phyloP scores from a whole-genome alignment of 495 filamentous ascomycete species.

The Bacidia gigantensis region DNA sequence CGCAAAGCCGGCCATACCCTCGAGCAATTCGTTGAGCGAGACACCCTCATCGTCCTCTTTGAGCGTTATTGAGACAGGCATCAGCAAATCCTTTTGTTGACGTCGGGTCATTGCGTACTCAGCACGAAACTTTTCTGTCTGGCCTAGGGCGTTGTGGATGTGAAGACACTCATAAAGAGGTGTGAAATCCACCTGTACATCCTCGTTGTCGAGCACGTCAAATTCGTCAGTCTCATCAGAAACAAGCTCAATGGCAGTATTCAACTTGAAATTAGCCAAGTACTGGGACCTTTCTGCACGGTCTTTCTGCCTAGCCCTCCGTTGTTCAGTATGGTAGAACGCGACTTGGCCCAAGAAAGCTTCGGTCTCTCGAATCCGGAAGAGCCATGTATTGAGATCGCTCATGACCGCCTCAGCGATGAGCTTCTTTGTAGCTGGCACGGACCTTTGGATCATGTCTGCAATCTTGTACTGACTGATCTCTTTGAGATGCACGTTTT shows the following conservation, averaged over 20 bases:
- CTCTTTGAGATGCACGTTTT: constrained; percentile 88
- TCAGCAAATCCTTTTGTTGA: constrained; percentile 78
- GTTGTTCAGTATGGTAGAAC: constrained; percentile 83
- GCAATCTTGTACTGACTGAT: constrained; percentile 91
- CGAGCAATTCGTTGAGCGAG: constrained; percentile 70
- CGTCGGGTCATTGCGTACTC: constrained; percentile 84
- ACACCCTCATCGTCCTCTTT: constrained; percentile 54
- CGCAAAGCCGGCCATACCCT: constrained; percentile 90
- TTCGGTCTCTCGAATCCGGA: constrained; percentile 84
- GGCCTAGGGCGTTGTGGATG: constrained; percentile 90
- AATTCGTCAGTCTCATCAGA: constrained; percentile 93
- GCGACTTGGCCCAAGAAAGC: constrained; percentile 94
- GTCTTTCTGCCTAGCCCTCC: constrained; percentile 72
- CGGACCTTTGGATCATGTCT: constrained; percentile 86
- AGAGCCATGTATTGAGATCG: constrained; percentile 97
- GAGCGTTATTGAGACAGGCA: constrained; percentile 59
- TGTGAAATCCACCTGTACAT: constrained; percentile 84
- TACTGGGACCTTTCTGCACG: constrained; percentile 56
- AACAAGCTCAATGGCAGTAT: constrained; percentile 89
- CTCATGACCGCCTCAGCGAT: constrained; percentile 96
- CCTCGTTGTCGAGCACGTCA: constrained; percentile 85
- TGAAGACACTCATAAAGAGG: constrained; percentile 92
- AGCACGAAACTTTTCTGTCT: constrained; percentile 74
- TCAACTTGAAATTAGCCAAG: constrained; percentile 72
- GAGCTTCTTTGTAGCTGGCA: constrained; percentile 79